These are phyloP conservation scores for Colletotrichum horii DNA, from an alignment of 2,329 filamentous ascomycete species.

Conservation along the genomic window DNA sequence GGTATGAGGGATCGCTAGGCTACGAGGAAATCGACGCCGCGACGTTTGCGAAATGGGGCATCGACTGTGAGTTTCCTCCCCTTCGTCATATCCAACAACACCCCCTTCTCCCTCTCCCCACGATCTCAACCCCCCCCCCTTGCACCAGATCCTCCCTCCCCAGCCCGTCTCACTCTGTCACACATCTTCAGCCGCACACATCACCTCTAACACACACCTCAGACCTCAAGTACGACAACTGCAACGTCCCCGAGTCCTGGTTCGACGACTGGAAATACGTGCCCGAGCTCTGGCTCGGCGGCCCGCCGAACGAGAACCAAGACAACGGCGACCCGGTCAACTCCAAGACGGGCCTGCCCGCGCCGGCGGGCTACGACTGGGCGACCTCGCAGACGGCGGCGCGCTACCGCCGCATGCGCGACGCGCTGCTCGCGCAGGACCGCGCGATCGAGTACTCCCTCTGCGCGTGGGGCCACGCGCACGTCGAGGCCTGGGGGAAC, in stretches of 20 bases:
- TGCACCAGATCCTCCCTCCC: not conserved
- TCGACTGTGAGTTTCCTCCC: constrained; percentile 50
- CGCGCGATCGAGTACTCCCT: constrained; percentile 55
- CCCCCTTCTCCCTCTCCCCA: not conserved
- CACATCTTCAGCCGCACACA: not conserved
- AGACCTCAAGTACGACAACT: constrained; percentile 66
- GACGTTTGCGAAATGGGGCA: constrained; percentile 62
- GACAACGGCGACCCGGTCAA: constrained; percentile 27
- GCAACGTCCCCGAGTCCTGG: constrained; percentile 44
- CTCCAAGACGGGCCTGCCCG: constrained; percentile 37
- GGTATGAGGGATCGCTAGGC: constrained; percentile 61
- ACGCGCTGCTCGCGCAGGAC: constrained; percentile 49
- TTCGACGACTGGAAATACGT: constrained; percentile 35
- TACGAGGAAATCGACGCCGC: constrained; percentile 63
- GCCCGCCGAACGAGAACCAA: constrained; percentile 32
- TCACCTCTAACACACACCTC: not conserved
- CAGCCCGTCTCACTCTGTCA: not conserved
- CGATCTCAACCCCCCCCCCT: not conserved
- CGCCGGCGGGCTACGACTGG: constrained; percentile 56
- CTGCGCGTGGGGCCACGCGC: constrained; percentile 58
- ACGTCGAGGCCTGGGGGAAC: constrained; percentile 56
- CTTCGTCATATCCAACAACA: not conserved
- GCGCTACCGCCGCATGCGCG: constrained; percentile 56
- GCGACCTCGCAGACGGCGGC: constrained; percentile 48
- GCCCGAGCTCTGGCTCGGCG: constrained; percentile 28